Conservation (phyloP, 192 early-diverging fungal species). For the Backusella sp. region DNA sequence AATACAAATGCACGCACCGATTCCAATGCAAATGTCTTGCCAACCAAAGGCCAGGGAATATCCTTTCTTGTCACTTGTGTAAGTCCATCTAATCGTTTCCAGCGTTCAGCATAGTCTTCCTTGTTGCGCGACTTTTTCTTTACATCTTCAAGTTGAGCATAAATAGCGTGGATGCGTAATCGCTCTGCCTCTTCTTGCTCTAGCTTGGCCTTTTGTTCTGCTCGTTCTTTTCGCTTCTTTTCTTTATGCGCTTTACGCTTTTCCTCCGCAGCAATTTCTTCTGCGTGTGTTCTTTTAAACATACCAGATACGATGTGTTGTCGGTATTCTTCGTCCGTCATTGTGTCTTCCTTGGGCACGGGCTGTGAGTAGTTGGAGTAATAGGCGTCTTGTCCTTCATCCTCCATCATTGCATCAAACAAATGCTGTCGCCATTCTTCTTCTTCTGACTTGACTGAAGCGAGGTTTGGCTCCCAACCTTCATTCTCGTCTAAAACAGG, state of each 20-base stretch:
- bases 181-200: slow-evolving; percentile 15
- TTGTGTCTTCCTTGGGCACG: background rate
- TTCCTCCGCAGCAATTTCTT: slow-evolving; percentile 23
- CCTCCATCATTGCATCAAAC: slow-evolving; percentile 36
- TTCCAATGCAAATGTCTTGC: background rate
- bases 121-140: slow-evolving; percentile 8
- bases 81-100: slow-evolving; percentile 3
- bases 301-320: slow-evolving; percentile 31
- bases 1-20: slow-evolving; percentile 18
- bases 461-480: slow-evolving; percentile 7
- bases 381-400: slow-evolving; percentile 28
- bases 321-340: slow-evolving; percentile 38
- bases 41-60: slow-evolving; percentile 31
- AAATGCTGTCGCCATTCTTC: slow-evolving; percentile 29
- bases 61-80: background rate
- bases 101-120: slow-evolving; percentile 15
- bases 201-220: slow-evolving; percentile 14
- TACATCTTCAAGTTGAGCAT: background rate
- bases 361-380: slow-evolving; percentile 12
- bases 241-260: slow-evolving; percentile 3
- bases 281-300: slow-evolving; percentile 17
- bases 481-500: slow-evolving; percentile 29
- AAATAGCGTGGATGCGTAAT: background rate
- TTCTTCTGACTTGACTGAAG: slow-evolving; percentile 16
- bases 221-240: slow-evolving; percentile 7